Base-by-base conservation (phyloP, 306 rosid genomes). In the Cucumis melo region DNA sequence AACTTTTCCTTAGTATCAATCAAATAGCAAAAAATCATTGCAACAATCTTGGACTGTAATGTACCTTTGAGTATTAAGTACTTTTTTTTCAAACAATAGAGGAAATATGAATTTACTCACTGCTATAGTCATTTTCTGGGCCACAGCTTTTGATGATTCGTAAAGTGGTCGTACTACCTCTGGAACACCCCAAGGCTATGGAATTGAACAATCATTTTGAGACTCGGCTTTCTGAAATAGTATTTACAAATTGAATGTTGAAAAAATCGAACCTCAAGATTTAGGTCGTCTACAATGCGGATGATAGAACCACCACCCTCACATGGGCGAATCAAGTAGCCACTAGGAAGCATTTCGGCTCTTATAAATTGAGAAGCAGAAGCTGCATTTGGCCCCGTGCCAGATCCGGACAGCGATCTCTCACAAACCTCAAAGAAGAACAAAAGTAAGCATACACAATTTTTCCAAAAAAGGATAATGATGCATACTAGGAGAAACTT, bases 281-380 rank as follows among this genome's bases (percentile, higher is more conserved):
- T 94, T 78, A 94, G 65, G 84, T 95, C 98, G 80, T 95, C 99
- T 75, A 92, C 99, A 53, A 95, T 92, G 80, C 92, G 99, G 75
- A 95, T 92, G 71, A 92, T 95, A 61, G 99, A 95, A 62, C 99
- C 99, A 42, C 99, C 99, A 66, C 99, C 99, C 36, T 94, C 99
- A 56, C 97, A 94, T 15, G 99, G 97, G 59, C 99, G 93, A 84
- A 95, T 87, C 81, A 92, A 84, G 84, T 90, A 95, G 58, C 99
- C 99, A 87, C 99, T 87, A 6, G 99, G 98, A 63, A 95, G 97
- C 86, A 84, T 88, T 73, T 88, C 89, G 6, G 88, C 99, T 74
- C 99, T 88, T 42, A 90, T 96, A 82, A 84, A 95, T 84, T 92
- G 98, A 71, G 91, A 80, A 76, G 96, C 89, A 19, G 92, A 88